phyloP scores from a whole-genome alignment of 345 rosid genomes.

The Trapa incisa region DNA sequence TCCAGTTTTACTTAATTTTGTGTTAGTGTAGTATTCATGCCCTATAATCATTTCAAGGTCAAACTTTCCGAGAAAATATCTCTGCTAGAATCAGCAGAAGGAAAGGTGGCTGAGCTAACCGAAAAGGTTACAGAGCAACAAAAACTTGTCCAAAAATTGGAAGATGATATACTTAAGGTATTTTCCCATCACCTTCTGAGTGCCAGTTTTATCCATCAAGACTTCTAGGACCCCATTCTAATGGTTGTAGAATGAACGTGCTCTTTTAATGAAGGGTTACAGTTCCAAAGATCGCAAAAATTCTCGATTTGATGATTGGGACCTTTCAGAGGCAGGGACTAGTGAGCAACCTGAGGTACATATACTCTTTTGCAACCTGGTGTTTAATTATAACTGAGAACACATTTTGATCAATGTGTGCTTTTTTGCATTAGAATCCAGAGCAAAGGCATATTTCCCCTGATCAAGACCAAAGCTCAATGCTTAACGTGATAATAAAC shows the following conservation, averaged over 20 bases:
- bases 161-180: conserved; percentile 92
- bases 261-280: conserved; percentile 49
- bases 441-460: conserved; percentile 60
- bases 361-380: background rate
- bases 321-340: conserved; percentile 68
- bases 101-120: conserved; percentile 58
- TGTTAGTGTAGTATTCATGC: background rate
- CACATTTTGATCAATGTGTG: background rate
- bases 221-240: background rate
- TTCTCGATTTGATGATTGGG: conserved; percentile 77
- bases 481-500: conserved; percentile 95
- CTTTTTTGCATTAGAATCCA: conserved; percentile 32
- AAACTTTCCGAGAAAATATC: conserved; percentile 73
- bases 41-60: conserved; percentile 30
- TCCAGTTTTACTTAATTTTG: background rate
- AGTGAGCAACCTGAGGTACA: conserved; percentile 62
- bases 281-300: conserved; percentile 71
- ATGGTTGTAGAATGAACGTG: background rate
- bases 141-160: conserved; percentile 83
- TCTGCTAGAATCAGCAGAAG: conserved; percentile 65
- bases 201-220: background rate
- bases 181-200: background rate
- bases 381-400: conserved; percentile 7
- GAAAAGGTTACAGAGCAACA: conserved; percentile 68
- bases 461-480: conserved; percentile 90